Evolutionary conservation across 805 yeast species (phyloP).

Genomic region (Ogataea salicorniae): DNA sequence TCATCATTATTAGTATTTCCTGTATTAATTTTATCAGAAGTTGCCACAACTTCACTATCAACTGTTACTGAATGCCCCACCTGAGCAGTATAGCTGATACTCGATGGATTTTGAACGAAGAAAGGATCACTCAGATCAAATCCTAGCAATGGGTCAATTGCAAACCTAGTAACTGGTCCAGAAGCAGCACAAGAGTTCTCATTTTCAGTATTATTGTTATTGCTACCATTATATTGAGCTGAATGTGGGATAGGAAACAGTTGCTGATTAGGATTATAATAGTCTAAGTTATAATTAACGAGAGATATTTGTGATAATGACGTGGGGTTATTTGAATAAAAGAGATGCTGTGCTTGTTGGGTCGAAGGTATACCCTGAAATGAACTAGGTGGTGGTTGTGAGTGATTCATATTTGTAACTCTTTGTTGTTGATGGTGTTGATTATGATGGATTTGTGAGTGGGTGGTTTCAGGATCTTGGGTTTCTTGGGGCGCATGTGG

Average conservation of each 20-base stretch:
- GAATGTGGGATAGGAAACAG: slow-evolving; percentile 17
- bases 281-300: slow-evolving; percentile 19
- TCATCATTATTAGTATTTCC: background rate
- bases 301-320: slow-evolving; percentile 19
- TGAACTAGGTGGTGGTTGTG: background rate
- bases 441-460: background rate
- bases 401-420: background rate
- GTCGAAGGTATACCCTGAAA: slow-evolving; percentile 1
- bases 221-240: slow-evolving; percentile 3
- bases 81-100: slow-evolving; percentile 33
- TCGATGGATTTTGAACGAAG: slow-evolving; percentile 46
- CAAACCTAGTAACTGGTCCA: background rate
- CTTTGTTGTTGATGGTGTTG: slow-evolving; percentile 5
- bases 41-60: background rate
- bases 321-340: slow-evolving; percentile 7
- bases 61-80: slow-evolving; percentile 8
- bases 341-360: background rate
- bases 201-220: slow-evolving; percentile 3
- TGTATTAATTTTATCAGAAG: background rate
- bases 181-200: slow-evolving; percentile 6
- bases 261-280: slow-evolving; percentile 19
- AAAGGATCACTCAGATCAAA: slow-evolving; percentile 45
- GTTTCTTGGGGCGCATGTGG: background rate
- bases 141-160: slow-evolving; percentile 36
- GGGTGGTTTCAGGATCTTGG: background rate